Conservation (phyloP, 352 stramenopile species). For the Pythium chondricola region DNA sequence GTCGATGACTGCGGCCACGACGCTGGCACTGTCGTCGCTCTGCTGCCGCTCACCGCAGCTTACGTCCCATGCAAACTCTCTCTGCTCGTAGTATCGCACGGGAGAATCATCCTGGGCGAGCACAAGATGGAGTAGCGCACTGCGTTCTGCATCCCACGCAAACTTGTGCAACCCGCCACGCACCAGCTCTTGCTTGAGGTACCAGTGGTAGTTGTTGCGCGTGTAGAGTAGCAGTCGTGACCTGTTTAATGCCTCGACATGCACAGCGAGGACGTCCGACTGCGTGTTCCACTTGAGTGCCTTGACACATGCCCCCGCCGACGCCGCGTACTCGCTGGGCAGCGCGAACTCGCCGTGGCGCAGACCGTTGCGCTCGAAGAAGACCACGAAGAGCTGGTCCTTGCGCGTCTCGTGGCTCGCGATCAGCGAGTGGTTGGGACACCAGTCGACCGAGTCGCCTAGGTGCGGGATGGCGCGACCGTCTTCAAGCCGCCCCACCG, state of each 20-base stretch:
- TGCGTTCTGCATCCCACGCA: constrained; percentile 50
- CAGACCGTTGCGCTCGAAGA: constrained; percentile 82
- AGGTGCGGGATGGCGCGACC: constrained; percentile 43
- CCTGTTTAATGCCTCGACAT: constrained; percentile 8
- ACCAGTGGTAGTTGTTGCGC: constrained; percentile 83
- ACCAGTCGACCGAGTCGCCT: constrained; percentile 48
- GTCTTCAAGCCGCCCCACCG: constrained; percentile 66
- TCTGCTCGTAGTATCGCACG: constrained; percentile 23
- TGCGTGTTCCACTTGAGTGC: constrained; percentile 54
- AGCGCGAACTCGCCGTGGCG: constrained; percentile 74
- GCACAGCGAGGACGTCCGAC: constrained; percentile 67
- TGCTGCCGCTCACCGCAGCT: constrained; percentile 14
- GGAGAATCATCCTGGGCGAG: background rate
- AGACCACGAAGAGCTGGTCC: constrained; percentile 54
- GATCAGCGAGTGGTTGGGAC: constrained; percentile 69
- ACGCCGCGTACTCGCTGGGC: constrained; percentile 26
- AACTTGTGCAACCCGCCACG: constrained; percentile 27
- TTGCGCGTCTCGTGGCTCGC: constrained; percentile 53
- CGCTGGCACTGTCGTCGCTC: constrained; percentile 19
- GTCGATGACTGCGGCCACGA: constrained; percentile 53
- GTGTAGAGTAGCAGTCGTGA: constrained; percentile 63
- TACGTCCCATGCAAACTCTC: constrained; percentile 53
- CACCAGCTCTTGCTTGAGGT: constrained; percentile 64
- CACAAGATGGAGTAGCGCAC: constrained; percentile 34
- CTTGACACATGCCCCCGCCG: constrained; percentile 22